phyloP scores from a whole-genome alignment of 306 rosid genomes.

The Malus sieversii region DNA sequence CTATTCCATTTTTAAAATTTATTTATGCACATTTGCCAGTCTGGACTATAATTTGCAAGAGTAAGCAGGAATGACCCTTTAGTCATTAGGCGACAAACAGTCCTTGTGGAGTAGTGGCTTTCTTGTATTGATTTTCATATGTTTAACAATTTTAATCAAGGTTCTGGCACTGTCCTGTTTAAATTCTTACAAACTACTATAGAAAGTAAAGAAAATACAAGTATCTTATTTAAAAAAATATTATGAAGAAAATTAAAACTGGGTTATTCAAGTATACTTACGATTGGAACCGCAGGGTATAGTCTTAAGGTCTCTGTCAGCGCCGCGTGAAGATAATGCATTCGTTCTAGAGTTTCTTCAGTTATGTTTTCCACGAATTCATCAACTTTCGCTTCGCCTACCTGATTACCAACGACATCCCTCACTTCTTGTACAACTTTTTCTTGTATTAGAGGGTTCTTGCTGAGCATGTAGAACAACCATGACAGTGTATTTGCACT shows the following conservation, averaged over 20 bases:
- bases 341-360: conserved; percentile 50
- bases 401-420: conserved; percentile 31
- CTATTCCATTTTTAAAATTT: too few species aligned
- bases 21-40: too few species aligned
- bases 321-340: conserved; percentile 90
- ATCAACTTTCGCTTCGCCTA: conserved; percentile 25
- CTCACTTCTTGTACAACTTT: conserved; percentile 58
- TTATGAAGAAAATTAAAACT: not conserved
- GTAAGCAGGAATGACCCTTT: too few species aligned
- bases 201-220: not conserved
- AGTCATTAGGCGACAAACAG: too few species aligned
- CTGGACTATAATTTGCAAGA: too few species aligned
- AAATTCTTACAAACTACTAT: not conserved
- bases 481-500: conserved; percentile 69
- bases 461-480: conserved; percentile 77
- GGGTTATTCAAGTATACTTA: conserved; percentile 4
- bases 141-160: not conserved
- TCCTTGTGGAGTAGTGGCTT: not conserved
- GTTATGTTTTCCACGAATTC: conserved; percentile 36
- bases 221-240: not conserved
- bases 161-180: not conserved
- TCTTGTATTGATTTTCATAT: not conserved
- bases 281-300: conserved; percentile 67
- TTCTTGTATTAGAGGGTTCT: conserved; percentile 64
- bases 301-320: conserved; percentile 72